A percentile compares a stretch with the other conserved stretches of the same genome.
Evolutionary conservation across 805 yeast species (phyloP).

Genomic region (Wickerhamomyces subpelliculosus): DNA sequence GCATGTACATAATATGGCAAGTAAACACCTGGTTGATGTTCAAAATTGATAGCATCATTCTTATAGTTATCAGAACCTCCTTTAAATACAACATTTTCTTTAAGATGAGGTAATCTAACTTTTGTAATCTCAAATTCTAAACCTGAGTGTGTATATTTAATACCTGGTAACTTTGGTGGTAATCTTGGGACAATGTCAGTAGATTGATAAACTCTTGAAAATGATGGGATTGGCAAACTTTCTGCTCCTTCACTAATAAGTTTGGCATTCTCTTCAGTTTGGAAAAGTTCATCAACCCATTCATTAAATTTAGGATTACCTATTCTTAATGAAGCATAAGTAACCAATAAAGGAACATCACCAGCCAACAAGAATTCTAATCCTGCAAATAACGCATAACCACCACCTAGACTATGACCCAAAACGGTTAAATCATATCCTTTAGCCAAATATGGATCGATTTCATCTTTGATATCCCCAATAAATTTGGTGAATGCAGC

Average conservation of each 20-base stretch:
- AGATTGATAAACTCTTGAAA: constrained; percentile 49
- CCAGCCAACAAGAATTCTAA: constrained; percentile 54
- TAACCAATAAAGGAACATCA: constrained; percentile 43
- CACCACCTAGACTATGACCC: constrained; percentile 80
- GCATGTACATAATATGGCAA: constrained; percentile 15
- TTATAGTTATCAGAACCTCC: constrained; percentile 12
- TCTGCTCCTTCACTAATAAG: constrained; percentile 25
- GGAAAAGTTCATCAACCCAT: constrained; percentile 46
- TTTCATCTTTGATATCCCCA: constrained; percentile 27
- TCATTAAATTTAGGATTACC: constrained; percentile 45
- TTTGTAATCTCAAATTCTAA: constrained; percentile 26
- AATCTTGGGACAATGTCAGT: constrained; percentile 52
- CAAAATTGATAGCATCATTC: constrained; percentile 5
- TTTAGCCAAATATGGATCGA: constrained; percentile 28
- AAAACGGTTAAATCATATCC: constrained; percentile 45
- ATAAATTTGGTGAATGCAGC: constrained; percentile 37
- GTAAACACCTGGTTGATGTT: constrained; percentile 6
- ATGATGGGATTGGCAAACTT: constrained; percentile 21
- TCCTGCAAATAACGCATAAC: constrained; percentile 56
- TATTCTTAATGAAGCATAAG: constrained; percentile 60
- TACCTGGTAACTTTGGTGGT: constrained; percentile 38
- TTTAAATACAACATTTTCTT: constrained; percentile 8
- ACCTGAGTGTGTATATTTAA: constrained; percentile 25
- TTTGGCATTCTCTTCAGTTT: constrained; percentile 27
- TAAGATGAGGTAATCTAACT: constrained; percentile 28